Base-by-base conservation (phyloP, 75 land plant genomes). In the Pinus albicaulis region DNA sequence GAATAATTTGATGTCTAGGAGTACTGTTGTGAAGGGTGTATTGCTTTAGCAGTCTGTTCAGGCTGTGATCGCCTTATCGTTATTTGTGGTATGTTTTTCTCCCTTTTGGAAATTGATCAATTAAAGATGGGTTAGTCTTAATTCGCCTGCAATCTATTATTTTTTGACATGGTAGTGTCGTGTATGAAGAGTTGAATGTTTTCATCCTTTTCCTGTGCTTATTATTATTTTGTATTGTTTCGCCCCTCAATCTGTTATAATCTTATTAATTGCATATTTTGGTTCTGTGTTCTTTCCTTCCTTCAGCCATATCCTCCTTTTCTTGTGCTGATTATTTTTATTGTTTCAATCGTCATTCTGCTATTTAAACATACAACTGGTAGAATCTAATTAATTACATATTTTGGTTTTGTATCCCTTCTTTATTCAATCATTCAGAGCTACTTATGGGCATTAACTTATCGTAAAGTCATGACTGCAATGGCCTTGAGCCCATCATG, bases 41-140 rank as follows among this genome's bases (percentile, higher is more conserved):
- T 79, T 95, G 23, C 80, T 92, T 41, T 93, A 91, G 74, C 98
- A 95, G 65, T 56, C 26, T 7, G 24, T 92, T 76, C 98, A 95
- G 74, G 95, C 89, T 36, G 56, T 82, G 62, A 92, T 92, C 41
- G 87, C 94, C 8, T 59, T 81, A 60, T 34, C 80, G 14, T 63
- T 93, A 71, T 93, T 95, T 68, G 34, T 57, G 73, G 98, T 94
- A 70, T 64, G 68, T 24, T 26, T 10, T 61, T 25, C 14, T 12
- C 63, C 25, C 0, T 48, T 48, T 19, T 63, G 34, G 16, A 15
- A 31, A 31, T 63, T 63, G 66, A 31, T 28, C 5, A 12, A 62
- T 62, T 62, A 44, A 44, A 44, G 7, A 44, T 44, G 7, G 8
- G 7, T 44, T 6, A 44, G 48, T 44, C 8, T 44, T 44, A 7